Percentiles rank a stretch among this genome's conserved stretches.
Evolutionary conservation across 352 stramenopile species (phyloP).

Genomic region (Phytopythium boreale): DNA sequence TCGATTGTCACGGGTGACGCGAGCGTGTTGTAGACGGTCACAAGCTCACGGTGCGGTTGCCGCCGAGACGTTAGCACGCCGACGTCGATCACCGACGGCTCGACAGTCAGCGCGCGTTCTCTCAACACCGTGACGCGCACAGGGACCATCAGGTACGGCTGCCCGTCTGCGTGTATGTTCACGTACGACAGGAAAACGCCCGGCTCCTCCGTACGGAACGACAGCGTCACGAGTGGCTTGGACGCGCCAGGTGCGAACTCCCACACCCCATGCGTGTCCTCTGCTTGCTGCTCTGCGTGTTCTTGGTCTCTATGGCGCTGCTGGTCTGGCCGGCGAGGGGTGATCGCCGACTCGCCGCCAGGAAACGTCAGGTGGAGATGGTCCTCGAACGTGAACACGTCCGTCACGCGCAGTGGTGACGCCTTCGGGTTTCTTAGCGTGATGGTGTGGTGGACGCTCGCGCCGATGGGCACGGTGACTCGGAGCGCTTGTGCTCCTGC

Average conservation of each 20-base stretch:
- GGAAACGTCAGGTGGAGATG: conserved; percentile 24
- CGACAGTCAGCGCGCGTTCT: conserved; percentile 32
- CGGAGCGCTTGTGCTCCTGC: conserved; percentile 25
- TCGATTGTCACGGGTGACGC: conserved; percentile 34
- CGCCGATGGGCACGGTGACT: conserved; percentile 30
- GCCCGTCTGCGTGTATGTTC: conserved; percentile 20
- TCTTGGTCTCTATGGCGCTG: neutral
- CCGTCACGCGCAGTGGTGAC: conserved; percentile 35
- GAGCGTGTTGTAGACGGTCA: conserved; percentile 42
- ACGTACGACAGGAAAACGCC: conserved; percentile 40
- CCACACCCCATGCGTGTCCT: conserved; percentile 25
- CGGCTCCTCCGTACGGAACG: conserved; percentile 17
- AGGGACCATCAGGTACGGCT: conserved; percentile 26
- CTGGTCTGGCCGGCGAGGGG: neutral
- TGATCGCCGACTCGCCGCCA: neutral
- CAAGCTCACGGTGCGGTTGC: conserved; percentile 18
- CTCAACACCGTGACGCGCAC: conserved; percentile 32
- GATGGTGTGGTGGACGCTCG: conserved; percentile 28
- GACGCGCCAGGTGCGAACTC: conserved; percentile 28
- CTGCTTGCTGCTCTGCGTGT: neutral
- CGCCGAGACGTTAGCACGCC: conserved; percentile 22
- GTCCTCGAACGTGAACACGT: conserved; percentile 42
- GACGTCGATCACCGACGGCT: conserved; percentile 30
- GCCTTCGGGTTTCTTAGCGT: conserved; percentile 41
- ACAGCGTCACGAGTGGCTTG: conserved; percentile 35